Conservation (phyloP, 257 asterid species). For the Solanum bulbocastanum region DNA sequence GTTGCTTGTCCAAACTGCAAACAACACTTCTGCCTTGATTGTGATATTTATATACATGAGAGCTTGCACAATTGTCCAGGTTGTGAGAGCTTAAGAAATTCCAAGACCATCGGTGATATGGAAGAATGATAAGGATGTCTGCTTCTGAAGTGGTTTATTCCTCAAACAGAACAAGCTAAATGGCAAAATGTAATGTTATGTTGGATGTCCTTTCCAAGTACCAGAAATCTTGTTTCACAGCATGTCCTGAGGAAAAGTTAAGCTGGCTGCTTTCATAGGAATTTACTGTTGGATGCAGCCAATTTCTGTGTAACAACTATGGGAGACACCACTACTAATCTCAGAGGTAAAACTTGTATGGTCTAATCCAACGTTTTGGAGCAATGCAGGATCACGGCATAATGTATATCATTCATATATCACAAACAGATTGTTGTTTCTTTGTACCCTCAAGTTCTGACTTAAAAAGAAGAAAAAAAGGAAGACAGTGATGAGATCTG, state of each 20-base stretch:
- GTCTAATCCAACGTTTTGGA: background rate
- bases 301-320: background rate
- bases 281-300: background rate
- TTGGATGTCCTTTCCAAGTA: background rate
- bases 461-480: background rate
- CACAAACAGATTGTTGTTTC: background rate
- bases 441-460: background rate
- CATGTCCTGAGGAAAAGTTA: background rate
- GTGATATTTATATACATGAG: conserved; percentile 93
- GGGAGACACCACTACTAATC: background rate
- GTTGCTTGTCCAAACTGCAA: conserved; percentile 89
- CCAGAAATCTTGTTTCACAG: background rate
- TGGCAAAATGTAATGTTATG: background rate
- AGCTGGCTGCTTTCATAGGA: background rate
- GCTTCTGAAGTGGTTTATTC: background rate
- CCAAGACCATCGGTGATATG: conserved; percentile 15
- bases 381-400: background rate
- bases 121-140: conserved; percentile 12
- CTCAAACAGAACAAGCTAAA: background rate
- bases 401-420: background rate
- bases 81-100: conserved; percentile 73
- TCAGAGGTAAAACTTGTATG: background rate
- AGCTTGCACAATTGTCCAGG: conserved; percentile 98
- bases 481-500: background rate
- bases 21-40: conserved; percentile 78